These are phyloP conservation scores for Heteromeles arbutifolia DNA, from an alignment of 306 rosid genomes.

Conservation along the genomic window DNA sequence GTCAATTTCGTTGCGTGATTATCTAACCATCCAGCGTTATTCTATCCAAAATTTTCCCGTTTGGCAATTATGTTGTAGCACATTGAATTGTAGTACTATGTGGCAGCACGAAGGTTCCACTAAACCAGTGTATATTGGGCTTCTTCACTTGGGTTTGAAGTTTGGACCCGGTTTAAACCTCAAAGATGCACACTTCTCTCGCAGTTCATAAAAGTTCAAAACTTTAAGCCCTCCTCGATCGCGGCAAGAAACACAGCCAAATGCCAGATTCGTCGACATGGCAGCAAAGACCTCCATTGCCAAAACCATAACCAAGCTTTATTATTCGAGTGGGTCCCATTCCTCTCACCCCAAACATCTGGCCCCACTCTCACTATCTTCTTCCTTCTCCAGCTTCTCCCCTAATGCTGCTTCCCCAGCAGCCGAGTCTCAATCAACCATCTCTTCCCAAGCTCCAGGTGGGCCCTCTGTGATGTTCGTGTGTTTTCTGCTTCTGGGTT, in stretches of 20 bases:
- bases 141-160: background rate
- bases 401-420: slow-evolving; percentile 30
- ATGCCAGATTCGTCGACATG: slow-evolving; percentile 27
- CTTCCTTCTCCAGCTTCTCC: slow-evolving; percentile 31
- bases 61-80: no score
- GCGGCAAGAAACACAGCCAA: background rate
- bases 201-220: no score
- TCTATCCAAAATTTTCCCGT: no score
- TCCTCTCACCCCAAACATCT: slow-evolving; percentile 7
- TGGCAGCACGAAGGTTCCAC: background rate
- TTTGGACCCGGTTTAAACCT: background rate
- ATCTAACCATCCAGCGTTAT: no score
- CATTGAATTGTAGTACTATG: no score
- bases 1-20: no score
- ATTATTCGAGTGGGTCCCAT: slow-evolving; percentile 10
- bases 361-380: slow-evolving; percentile 4
- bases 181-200: background rate
- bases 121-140: background rate
- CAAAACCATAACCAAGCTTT: slow-evolving; percentile 38
- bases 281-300: slow-evolving; percentile 29
- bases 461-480: background rate
- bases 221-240: background rate
- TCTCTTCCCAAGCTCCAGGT: slow-evolving; percentile 53
- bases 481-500: slow-evolving; percentile 4
- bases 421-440: slow-evolving; percentile 28